Evolutionary conservation across 2,329 filamentous ascomycete species (phyloP).

Genomic region (Davidsoniella eucalypti): DNA sequence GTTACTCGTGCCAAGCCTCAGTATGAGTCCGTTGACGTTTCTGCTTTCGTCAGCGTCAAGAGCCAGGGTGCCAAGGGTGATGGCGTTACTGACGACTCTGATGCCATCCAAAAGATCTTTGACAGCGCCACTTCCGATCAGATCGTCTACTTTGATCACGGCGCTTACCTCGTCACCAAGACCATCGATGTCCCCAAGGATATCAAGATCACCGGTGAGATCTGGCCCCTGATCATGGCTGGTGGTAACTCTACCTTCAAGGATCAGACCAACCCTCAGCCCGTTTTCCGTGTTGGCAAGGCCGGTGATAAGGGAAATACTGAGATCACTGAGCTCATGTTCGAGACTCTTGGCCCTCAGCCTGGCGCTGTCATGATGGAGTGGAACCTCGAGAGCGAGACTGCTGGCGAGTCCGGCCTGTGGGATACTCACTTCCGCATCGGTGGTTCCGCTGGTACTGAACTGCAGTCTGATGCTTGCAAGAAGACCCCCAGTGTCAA

Average conservation of each 20-base stretch:
- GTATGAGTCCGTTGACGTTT: constrained; percentile 53
- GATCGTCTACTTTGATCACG: constrained; percentile 60
- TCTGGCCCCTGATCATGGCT: constrained; percentile 82
- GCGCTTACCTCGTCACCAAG: constrained; percentile 52
- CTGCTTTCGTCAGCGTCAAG: constrained; percentile 70
- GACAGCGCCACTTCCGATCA: constrained; percentile 46
- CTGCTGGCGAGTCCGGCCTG: constrained; percentile 56
- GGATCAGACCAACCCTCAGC: constrained; percentile 57
- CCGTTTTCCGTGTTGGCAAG: constrained; percentile 74
- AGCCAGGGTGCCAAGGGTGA: constrained; percentile 72
- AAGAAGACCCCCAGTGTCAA: constrained; percentile 53
- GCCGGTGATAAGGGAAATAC: constrained; percentile 61
- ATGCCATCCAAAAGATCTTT: constrained; percentile 63
- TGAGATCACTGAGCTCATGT: constrained; percentile 76
- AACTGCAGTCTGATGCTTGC: constrained; percentile 66
- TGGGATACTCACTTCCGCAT: constrained; percentile 97
- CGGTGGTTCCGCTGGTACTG: constrained; percentile 69
- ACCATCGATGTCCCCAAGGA: constrained; percentile 61
- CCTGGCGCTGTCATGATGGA: constrained; percentile 82
- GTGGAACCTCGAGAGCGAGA: constrained; percentile 64
- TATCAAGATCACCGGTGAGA: constrained; percentile 77
- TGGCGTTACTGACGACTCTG: constrained; percentile 73
- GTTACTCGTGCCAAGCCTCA: constrained; percentile 81
- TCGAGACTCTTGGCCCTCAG: constrained; percentile 67
- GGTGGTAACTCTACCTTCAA: constrained; percentile 53